Base-by-base conservation (phyloP, 495 filamentous ascomycete species). In the Aspergillus campestris region DNA sequence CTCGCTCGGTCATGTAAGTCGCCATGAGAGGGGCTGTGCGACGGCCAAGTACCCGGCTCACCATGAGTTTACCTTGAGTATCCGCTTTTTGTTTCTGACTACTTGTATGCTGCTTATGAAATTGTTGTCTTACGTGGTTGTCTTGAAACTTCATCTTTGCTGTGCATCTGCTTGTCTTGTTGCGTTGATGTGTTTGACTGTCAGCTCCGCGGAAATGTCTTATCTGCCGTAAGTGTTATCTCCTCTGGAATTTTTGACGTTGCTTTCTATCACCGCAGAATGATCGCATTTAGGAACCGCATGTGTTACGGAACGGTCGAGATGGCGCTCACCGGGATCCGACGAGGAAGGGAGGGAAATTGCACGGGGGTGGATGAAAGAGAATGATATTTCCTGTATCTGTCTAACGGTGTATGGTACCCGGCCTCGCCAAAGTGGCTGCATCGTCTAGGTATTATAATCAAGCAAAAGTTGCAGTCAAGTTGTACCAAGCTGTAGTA, bases 201-300 rank as follows among this genome's bases (percentile, higher is more conserved):
- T 48, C 44, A 50, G 45, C 45, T 49, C 48, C 18, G 18, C 18
- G 18, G 18, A 24, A 24, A 24, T 24, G 18, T 24, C 18, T 53
- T 53, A 38, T 48, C 33, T 52, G 42, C 13, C 39, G 51, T 49
- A 49, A 37, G 47, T 42, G 44, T 49, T 52, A 52, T 48, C 38
- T 52, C 43, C 48, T 50, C 47, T 53, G 50, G 47, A 57, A 53
- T 51, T 51, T 42, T 57, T 57, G 50, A 51, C 37, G 40, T 51
- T 45, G 53, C 44, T 31, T 45, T 48, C 34, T 48, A 45, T 40
- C 34, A 40, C 37, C 38, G 39, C 50, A 49, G 45, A 49, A 49
- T 37, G 38, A 46, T 53, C 31, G 44, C n/a, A 45, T 53, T 51
- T 52, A 53, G 32, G 41, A 44, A 29, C 40, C 34, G 41, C 44